Conservation (phyloP, 2,329 filamentous ascomycete species). For the Chaetomium sp. region DNA sequence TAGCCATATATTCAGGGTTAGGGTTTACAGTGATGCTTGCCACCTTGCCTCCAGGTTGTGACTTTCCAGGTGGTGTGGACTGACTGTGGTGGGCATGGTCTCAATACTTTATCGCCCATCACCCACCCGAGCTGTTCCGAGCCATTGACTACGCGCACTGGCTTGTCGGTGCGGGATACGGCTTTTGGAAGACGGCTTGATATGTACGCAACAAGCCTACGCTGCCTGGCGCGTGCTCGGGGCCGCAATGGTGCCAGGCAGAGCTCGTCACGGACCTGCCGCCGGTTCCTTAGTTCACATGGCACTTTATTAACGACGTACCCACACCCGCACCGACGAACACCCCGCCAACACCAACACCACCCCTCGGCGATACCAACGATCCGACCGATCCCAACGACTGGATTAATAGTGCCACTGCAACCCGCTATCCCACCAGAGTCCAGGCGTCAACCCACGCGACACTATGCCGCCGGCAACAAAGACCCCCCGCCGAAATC, state of each 20-base stretch:
- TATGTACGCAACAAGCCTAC: slow-evolving; percentile 32
- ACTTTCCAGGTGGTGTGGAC: no score
- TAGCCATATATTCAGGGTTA: slow-evolving; percentile 4
- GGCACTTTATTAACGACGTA: background rate
- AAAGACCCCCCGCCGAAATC: slow-evolving; percentile 23
- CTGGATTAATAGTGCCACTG: background rate
- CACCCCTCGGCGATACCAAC: background rate
- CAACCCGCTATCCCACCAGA: background rate
- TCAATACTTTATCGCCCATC: background rate
- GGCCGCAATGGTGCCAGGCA: slow-evolving; percentile 11
- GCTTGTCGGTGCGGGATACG: slow-evolving; percentile 21
- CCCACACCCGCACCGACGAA: background rate
- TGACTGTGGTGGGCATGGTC: no score
- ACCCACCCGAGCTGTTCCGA: slow-evolving; percentile 7
- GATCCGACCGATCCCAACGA: background rate
- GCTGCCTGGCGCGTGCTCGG: slow-evolving; percentile 25
- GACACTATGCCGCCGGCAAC: slow-evolving; percentile 16
- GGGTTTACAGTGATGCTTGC: background rate
- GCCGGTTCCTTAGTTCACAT: slow-evolving; percentile 2
- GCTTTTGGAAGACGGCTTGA: slow-evolving; percentile 15
- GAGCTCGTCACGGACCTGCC: background rate
- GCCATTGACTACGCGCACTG: slow-evolving; percentile 25
- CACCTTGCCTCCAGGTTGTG: no score
- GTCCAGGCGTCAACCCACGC: background rate
- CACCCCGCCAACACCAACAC: background rate